Evolutionary conservation across 2,329 filamentous ascomycete species (phyloP).

Genomic region (Botrytis medusae): DNA sequence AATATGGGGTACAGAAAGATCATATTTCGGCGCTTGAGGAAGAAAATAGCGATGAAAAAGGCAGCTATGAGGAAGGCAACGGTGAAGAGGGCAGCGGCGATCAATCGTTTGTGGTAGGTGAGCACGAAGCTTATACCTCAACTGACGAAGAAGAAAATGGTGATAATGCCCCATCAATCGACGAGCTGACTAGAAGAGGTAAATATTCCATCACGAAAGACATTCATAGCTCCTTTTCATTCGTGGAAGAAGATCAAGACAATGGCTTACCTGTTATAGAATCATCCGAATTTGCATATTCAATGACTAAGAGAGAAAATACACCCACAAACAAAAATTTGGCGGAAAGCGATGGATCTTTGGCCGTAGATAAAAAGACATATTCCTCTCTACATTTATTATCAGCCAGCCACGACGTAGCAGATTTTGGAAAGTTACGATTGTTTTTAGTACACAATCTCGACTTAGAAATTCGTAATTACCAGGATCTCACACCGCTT

Average conservation of each 20-base stretch:
- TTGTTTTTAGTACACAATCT: not conserved
- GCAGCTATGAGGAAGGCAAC: too few species aligned
- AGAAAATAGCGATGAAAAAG: too few species aligned
- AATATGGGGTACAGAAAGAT: not conserved
- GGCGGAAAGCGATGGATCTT: not conserved
- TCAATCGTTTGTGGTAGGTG: too few species aligned
- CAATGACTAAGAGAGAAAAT: not conserved
- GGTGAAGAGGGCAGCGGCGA: not conserved
- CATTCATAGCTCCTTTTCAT: too few species aligned
- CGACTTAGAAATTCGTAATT: not conserved
- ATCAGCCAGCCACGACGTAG: not conserved
- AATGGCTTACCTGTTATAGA: too few species aligned
- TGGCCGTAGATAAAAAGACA: not conserved
- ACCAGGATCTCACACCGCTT: not conserved
- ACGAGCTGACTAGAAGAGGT: not conserved
- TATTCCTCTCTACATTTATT: not conserved
- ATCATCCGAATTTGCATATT: too few species aligned
- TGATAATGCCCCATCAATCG: not conserved
- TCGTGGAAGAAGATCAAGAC: not conserved
- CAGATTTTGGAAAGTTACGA: not conserved
- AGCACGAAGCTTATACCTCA: not conserved
- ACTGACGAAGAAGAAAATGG: not conserved
- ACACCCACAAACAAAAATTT: not conserved
- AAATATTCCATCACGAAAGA: too few species aligned
- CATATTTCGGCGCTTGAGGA: not conserved